phyloP scores from a whole-genome alignment of 495 filamentous ascomycete genomes.

The Trichoderma orchidacearum region DNA sequence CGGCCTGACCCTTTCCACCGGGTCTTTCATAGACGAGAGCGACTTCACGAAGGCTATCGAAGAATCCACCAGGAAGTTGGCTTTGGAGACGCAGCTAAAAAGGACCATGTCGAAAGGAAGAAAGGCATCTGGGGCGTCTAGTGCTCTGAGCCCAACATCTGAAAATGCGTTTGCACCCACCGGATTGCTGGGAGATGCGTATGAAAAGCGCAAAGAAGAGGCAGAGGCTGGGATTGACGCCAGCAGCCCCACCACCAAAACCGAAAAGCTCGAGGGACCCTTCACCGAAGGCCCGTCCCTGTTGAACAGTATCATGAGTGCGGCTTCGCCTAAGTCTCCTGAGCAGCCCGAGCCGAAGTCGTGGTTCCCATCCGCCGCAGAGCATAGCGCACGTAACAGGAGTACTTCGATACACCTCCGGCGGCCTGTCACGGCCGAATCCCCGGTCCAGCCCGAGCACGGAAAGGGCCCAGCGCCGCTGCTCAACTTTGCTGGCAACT shows the following conservation, averaged over 20 bases:
- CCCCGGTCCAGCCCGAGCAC: neutral
- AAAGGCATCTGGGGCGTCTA: neutral
- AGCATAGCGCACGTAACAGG: neutral
- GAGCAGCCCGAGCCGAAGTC: neutral
- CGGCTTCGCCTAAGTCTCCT: neutral
- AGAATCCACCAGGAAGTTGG: neutral
- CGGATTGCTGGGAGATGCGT: conserved; percentile 28
- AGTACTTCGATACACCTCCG: neutral
- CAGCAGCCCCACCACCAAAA: conserved; percentile 6
- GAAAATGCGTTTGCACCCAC: neutral
- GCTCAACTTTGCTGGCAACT: neutral
- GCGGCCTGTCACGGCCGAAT: neutral
- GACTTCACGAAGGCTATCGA: neutral
- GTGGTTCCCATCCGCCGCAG: conserved; percentile 1
- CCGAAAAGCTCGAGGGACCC: conserved; percentile 12
- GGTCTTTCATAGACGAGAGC: neutral
- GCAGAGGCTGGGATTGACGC: neutral
- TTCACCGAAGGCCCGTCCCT: conserved; percentile 38
- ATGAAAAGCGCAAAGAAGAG: conserved; percentile 24
- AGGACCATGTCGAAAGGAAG: neutral
- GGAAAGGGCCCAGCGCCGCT: neutral
- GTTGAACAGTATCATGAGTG: conserved; percentile 19
- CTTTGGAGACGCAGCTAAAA: neutral
- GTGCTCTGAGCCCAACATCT: neutral
- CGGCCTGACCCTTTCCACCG: neutral